These are phyloP conservation scores for Neofusicoccum sp. DNA, from an alignment of 2,329 filamentous ascomycete genomes.

Conservation along the genomic window DNA sequence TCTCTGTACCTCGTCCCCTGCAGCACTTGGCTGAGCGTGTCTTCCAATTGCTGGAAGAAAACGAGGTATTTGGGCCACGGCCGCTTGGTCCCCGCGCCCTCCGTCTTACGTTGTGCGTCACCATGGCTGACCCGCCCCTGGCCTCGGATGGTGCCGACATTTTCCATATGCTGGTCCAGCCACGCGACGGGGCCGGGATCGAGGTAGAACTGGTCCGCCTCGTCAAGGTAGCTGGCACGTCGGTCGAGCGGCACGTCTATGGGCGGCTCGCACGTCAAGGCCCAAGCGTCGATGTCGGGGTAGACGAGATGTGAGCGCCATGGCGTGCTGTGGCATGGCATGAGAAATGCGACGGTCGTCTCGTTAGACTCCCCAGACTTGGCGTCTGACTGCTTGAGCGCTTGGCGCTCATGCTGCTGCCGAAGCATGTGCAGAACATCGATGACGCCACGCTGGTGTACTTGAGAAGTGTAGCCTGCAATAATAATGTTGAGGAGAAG, in stretches of 20 bases:
- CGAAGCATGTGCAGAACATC: conserved; percentile 76
- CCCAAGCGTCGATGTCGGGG: conserved; percentile 74
- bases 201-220: conserved; percentile 88
- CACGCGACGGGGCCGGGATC: conserved; percentile 52
- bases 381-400: conserved; percentile 1
- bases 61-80: conserved; percentile 51
- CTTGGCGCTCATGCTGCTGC: conserved; percentile 58
- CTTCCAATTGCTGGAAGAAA: conserved; percentile 62
- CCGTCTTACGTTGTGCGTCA: conserved; percentile 26
- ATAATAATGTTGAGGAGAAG: conserved; percentile 65
- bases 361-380: conserved; percentile 24
- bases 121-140: conserved; percentile 23
- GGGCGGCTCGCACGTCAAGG: conserved; percentile 88
- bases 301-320: conserved; percentile 89
- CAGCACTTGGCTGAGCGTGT: conserved; percentile 48
- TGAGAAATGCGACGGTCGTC: conserved; percentile 71
- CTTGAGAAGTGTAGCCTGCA: conserved; percentile 70
- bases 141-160: conserved; percentile 28
- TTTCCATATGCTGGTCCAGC: conserved; percentile 47
- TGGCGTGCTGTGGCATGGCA: conserved; percentile 94
- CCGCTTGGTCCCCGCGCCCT: conserved; percentile 1
- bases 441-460: conserved; percentile 81
- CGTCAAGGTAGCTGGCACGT: conserved; percentile 74
- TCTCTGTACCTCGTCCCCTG: conserved; percentile 54
- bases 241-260: conserved; percentile 65